Conservation (phyloP, 352 stramenopile genomes). For the Thalassiosira mediterranea region DNA sequence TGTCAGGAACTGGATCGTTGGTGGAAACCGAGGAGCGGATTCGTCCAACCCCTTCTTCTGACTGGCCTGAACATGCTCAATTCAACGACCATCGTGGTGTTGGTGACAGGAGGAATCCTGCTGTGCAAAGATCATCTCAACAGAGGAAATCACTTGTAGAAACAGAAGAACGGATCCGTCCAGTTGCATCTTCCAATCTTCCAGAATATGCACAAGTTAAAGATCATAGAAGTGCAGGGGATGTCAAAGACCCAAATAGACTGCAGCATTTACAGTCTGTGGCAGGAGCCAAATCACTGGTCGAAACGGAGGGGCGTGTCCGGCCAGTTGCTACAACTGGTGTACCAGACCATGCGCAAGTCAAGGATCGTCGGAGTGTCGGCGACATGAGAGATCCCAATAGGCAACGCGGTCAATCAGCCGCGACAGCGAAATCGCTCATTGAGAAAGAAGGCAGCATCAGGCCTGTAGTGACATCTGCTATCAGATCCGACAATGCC, state of each 20-base stretch:
- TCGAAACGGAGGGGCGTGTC: conserved; percentile 1
- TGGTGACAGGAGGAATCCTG: conserved; percentile 11
- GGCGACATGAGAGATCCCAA: conserved; percentile 15
- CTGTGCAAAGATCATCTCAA: background rate
- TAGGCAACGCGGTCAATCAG: background rate
- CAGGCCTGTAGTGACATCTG: background rate
- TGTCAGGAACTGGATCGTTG: background rate
- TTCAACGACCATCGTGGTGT: conserved; percentile 8
- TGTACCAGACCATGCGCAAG: conserved; percentile 4
- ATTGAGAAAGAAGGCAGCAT: conserved; percentile 17
- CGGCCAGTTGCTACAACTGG: background rate
- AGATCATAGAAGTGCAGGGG: conserved; percentile 15
- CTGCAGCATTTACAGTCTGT: background rate
- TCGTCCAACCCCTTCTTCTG: conserved; percentile 1
- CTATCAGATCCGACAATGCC: background rate
- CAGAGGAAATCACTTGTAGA: background rate
- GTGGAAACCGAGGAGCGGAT: conserved; percentile 3
- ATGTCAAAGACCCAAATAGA: conserved; percentile 10
- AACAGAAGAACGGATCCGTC: background rate
- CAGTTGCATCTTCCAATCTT: background rate
- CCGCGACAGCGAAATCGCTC: conserved; percentile 15
- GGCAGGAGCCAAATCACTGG: conserved; percentile 2
- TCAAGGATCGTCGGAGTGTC: conserved; percentile 23
- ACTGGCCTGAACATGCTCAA: conserved; percentile 1
- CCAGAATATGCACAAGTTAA: conserved; percentile 10